Conservation (phyloP, 495 filamentous ascomycete genomes). For the Aspergillus baeticus region DNA sequence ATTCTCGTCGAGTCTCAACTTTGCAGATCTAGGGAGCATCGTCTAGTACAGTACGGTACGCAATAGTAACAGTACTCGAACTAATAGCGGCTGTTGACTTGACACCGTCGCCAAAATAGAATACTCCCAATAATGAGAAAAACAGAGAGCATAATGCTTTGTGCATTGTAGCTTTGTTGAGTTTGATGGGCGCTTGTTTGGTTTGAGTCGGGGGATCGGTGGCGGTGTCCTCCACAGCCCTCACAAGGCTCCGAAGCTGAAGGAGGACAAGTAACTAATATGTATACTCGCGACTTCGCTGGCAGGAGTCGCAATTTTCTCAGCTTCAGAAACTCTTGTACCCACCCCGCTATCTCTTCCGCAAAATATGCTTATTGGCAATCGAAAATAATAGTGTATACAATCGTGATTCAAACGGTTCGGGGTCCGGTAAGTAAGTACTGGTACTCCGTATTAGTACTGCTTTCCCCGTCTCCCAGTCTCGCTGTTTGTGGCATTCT, state of each 20-base stretch:
- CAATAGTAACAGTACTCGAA: background rate
- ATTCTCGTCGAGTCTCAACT: background rate
- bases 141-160: too few species aligned
- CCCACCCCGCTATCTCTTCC: too few species aligned
- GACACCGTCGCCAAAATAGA: too few species aligned
- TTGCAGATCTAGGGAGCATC: background rate
- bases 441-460: slow-evolving; percentile 8
- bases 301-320: background rate
- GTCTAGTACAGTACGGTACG: background rate
- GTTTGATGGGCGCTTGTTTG: background rate
- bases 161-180: background rate
- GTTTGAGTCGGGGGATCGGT: background rate
- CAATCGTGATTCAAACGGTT: background rate
- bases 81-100: background rate
- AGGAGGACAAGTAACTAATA: background rate
- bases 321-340: too few species aligned
- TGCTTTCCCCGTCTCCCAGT: slow-evolving; percentile 10
- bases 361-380: background rate
- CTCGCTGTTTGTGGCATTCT: slow-evolving; percentile 18
- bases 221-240: slow-evolving; percentile 3
- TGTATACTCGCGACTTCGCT: background rate
- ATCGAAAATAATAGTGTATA: background rate
- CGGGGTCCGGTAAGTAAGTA: slow-evolving; percentile 9
- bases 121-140: too few species aligned
- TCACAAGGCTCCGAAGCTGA: background rate